Evolutionary conservation across 495 filamentous ascomycete genomes (phyloP).

Genomic region (Lentithecium fluviatile): DNA sequence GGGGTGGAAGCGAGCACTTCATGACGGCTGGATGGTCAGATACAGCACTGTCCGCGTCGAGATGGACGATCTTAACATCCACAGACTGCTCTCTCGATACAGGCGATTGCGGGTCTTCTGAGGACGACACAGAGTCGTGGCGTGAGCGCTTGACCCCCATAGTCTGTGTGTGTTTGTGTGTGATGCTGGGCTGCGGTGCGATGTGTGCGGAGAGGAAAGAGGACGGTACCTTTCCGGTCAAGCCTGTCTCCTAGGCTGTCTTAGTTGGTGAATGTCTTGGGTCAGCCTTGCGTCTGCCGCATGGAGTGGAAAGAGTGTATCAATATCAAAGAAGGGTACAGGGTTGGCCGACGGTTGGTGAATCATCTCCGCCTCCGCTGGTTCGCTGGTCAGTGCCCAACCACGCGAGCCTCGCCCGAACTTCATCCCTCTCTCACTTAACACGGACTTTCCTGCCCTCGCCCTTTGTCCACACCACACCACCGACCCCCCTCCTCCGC

Average conservation of each 20-base stretch:
- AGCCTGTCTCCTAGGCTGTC: no score
- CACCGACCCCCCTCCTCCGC: constrained; percentile 4
- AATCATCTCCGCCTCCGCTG: neutral
- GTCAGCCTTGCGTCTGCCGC: no score
- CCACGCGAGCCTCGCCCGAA: neutral
- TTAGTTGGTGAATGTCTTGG: no score
- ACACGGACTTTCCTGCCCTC: neutral
- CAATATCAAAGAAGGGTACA: neutral
- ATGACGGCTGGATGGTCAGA: constrained; percentile 44
- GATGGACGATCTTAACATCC: constrained; percentile 32
- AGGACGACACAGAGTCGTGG: constrained; percentile 47
- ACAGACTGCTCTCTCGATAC: constrained; percentile 1
- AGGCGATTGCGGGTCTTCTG: constrained; percentile 18
- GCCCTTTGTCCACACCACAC: neutral
- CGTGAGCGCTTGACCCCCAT: constrained; percentile 63
- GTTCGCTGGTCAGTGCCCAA: neutral
- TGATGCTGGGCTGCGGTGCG: neutral
- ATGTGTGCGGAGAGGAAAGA: neutral
- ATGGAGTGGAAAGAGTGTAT: neutral
- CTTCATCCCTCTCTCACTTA: neutral
- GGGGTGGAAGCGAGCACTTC: constrained; percentile 78
- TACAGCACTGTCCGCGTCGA: constrained; percentile 20
- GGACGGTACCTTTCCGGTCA: constrained; percentile 6
- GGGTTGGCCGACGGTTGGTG: neutral
- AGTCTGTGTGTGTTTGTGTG: constrained; percentile 14